Evolutionary conservation across 1,139 yeast species (phyloP).

Genomic region (Yamadazyma atlantica): DNA sequence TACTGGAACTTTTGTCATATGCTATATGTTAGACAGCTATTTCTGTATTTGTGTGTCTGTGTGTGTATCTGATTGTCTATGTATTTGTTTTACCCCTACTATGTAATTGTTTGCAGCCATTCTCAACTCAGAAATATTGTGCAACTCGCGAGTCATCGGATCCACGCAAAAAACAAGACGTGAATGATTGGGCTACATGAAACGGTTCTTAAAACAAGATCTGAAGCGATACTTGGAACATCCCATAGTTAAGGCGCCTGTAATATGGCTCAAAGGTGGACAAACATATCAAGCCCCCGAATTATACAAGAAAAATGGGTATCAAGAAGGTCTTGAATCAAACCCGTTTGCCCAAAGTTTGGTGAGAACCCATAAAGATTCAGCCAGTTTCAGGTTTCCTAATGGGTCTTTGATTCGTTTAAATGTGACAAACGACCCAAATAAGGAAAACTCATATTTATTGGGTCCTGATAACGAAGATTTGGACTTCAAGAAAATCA

Average conservation of each 20-base stretch:
- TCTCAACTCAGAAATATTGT: conserved; percentile 3
- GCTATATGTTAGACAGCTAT: too few relatives aligned
- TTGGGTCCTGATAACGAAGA: conserved; percentile 1
- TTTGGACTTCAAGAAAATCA: conserved; percentile 5
- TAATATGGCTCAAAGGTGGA: conserved; percentile 5
- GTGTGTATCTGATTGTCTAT: too few relatives aligned
- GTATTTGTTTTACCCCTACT: too few relatives aligned
- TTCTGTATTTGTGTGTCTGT: too few relatives aligned
- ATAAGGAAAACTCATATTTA: neutral
- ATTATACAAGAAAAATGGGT: conserved; percentile 5
- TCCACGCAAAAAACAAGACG: neutral
- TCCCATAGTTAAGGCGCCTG: conserved; percentile 11
- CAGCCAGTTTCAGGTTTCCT: conserved; percentile 11
- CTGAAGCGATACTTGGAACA: conserved; percentile 13
- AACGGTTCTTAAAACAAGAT: neutral
- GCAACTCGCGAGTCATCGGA: neutral
- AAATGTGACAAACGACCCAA: neutral
- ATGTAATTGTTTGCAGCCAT: conserved; percentile 19
- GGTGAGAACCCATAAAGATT: conserved; percentile 11
- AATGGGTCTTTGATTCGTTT: conserved; percentile 12
- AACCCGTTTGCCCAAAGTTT: conserved; percentile 14
- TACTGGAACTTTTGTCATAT: too few relatives aligned
- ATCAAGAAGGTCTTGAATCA: conserved; percentile 6
- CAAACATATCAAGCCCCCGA: conserved; percentile 8
- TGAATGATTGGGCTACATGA: neutral